Conservation (phyloP, 805 yeast species). For the Yamadazyma akitaensis region DNA sequence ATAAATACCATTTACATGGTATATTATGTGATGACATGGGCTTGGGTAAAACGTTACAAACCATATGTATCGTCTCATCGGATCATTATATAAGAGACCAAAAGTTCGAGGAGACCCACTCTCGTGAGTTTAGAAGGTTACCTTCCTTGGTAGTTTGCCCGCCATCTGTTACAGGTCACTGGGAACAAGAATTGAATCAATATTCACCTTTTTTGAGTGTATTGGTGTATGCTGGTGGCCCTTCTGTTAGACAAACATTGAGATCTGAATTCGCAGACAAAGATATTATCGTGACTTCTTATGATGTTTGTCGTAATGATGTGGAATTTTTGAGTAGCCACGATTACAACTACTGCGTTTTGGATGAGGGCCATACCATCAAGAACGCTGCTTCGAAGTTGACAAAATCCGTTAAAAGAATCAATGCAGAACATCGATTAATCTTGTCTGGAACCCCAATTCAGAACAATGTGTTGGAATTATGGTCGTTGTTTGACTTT, state of each 20-base stretch:
- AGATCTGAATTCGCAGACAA: constrained; percentile 49
- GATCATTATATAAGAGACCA: constrained; percentile 86
- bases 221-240: constrained; percentile 91
- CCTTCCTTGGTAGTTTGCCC: constrained; percentile 93
- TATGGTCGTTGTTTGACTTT: constrained; percentile 97
- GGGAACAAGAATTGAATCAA: constrained; percentile 93
- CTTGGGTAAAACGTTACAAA: constrained; percentile 92
- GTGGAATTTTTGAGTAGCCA: constrained; percentile 54
- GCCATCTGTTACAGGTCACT: constrained; percentile 96
- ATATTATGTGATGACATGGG: constrained; percentile 99
- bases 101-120: constrained; percentile 56
- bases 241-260: constrained; percentile 60
- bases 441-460: constrained; percentile 96
- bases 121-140: constrained; percentile 65
- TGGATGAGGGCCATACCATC: constrained; percentile 97
- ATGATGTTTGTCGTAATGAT: constrained; percentile 95
- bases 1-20: constrained; percentile 94
- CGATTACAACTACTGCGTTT: constrained; percentile 88
- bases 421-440: constrained; percentile 84
- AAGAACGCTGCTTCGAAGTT: constrained; percentile 87
- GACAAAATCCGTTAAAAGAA: constrained; percentile 79
- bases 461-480: constrained; percentile 92
- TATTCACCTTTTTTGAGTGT: constrained; percentile 86
- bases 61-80: constrained; percentile 94
- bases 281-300: constrained; percentile 92